Conservation (phyloP, 73 alveolate genomes). For the Symbiodinium natans region DNA sequence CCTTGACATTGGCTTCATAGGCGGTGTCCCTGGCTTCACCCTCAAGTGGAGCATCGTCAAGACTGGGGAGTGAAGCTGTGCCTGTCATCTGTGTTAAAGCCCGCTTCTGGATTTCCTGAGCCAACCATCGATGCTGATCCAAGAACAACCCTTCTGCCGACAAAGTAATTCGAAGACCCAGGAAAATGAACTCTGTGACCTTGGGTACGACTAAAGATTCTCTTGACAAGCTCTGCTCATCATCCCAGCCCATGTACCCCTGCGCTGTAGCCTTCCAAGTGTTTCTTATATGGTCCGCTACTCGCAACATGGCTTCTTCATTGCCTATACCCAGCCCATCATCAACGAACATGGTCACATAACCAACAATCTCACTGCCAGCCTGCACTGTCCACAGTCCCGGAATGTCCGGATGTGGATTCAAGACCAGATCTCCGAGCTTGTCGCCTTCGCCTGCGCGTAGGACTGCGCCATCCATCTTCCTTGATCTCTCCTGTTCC, state of each 20-base stretch:
- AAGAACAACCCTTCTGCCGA: background rate
- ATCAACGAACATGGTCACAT: background rate
- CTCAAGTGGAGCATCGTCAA: background rate
- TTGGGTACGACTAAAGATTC: no score
- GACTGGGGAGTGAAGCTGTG: background rate
- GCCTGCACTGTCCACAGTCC: background rate
- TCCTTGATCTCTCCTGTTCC: background rate
- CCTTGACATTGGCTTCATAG: background rate
- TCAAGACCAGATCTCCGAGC: background rate
- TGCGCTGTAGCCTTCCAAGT: background rate
- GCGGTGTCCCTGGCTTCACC: background rate
- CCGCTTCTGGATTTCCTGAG: background rate
- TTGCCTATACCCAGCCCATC: background rate
- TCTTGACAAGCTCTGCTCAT: no score
- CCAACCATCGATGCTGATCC: background rate
- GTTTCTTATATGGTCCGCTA: background rate
- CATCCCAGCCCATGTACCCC: background rate
- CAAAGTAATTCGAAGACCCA: background rate
- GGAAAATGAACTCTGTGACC: no score
- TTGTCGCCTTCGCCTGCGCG: background rate
- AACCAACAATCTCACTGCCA: background rate
- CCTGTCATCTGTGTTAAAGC: background rate
- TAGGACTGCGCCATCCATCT: background rate
- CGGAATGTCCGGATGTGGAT: background rate
- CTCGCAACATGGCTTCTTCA: background rate